Conservation (phyloP, 495 filamentous ascomycete species). For the Tuber aestivum region DNA sequence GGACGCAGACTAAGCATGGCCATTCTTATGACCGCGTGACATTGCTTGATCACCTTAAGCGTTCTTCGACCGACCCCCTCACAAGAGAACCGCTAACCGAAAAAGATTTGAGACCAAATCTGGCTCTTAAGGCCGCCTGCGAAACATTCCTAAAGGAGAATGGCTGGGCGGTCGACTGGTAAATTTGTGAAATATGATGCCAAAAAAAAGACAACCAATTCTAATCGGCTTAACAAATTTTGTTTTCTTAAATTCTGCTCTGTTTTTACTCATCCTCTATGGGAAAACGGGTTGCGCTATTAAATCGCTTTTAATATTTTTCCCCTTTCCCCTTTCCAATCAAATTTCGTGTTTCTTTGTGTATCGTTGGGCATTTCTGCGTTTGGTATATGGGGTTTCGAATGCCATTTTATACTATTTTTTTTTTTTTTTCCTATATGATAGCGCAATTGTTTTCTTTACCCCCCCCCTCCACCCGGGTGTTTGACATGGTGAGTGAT, state of each 20-base stretch:
- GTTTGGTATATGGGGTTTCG: neutral
- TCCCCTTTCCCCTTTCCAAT: neutral
- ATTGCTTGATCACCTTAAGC: conserved; percentile 77
- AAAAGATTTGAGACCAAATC: conserved; percentile 74
- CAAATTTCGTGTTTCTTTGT: neutral
- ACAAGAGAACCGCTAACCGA: conserved; percentile 67
- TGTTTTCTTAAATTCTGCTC: neutral
- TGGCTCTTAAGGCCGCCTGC: conserved; percentile 75
- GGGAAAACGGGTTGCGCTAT: neutral
- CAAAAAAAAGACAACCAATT: neutral
- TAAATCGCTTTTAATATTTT: conserved; percentile 1
- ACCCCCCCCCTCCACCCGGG: neutral
- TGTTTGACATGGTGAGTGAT: neutral
- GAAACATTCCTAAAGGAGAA: conserved; percentile 77
- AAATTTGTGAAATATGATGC: conserved; percentile 14
- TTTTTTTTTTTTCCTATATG: neutral
- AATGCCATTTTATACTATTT: neutral
- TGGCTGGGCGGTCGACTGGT: conserved; percentile 94
- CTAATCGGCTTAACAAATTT: neutral
- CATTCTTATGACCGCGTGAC: conserved; percentile 82
- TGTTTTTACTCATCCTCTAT: neutral
- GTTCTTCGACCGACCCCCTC: conserved; percentile 69
- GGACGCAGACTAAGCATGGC: conserved; percentile 63
- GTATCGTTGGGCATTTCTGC: neutral
- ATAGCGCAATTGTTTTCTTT: neutral